A percentile compares a stretch with the other conserved stretches of the same genome.
Evolutionary conservation across 139 green algal genomes (phyloP).

Genomic region (Tetratostichococcus sp.): DNA sequence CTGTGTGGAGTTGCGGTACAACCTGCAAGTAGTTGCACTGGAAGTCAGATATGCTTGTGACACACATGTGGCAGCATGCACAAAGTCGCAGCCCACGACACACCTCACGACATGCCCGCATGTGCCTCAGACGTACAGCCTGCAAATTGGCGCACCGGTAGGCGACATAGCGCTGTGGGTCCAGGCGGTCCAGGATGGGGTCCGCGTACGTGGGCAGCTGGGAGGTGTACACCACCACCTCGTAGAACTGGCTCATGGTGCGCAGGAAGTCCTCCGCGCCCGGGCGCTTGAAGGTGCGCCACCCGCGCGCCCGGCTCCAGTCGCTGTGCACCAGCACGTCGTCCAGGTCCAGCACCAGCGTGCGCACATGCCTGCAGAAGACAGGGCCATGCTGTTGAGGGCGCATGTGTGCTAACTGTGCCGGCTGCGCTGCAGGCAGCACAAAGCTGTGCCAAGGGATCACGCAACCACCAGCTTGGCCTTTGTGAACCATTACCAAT

Average conservation of each 20-base stretch:
- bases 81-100: no score
- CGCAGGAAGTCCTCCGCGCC: conserved; percentile 87
- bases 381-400: no score
- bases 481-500: no score
- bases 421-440: no score
- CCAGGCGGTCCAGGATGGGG: conserved; percentile 89
- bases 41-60: no score
- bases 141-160: conserved; percentile 32
- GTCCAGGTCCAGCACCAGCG: conserved; percentile 95
- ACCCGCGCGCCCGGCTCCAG: conserved; percentile 79
- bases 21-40: conserved; percentile 25
- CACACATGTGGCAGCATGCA: no score
- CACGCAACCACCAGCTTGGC: no score
- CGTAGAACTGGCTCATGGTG: conserved; percentile 84
- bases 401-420: no score
- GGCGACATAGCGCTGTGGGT: conserved; percentile 68
- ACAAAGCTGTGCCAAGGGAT: background rate
- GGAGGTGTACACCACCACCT: conserved; percentile 91
- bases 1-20: conserved; percentile 88
- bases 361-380: conserved; percentile 75
- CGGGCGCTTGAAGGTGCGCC: conserved; percentile 88
- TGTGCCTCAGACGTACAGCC: conserved; percentile 13
- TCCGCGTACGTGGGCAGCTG: conserved; percentile 80
- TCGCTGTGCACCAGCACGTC: conserved; percentile 87
- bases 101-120: no score